These are phyloP conservation scores for Ilyonectria destructans DNA, from an alignment of 2,329 filamentous ascomycete genomes.

Conservation along the genomic window DNA sequence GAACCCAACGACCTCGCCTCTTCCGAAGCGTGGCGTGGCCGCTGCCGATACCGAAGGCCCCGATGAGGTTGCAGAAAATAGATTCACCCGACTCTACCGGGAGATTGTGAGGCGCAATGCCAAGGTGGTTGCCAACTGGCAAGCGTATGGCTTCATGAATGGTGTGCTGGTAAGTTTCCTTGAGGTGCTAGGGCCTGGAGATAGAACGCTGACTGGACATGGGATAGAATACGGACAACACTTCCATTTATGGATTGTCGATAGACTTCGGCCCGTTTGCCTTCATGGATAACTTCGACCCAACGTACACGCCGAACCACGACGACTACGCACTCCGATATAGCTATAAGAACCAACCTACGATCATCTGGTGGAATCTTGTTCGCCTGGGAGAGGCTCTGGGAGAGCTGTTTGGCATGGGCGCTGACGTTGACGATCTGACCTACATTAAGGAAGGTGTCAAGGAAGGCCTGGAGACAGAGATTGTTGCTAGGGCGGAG, in stretches of 20 bases:
- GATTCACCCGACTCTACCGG: constrained; percentile 89
- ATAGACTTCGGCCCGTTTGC: constrained; percentile 98
- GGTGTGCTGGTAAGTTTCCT: constrained; percentile 77
- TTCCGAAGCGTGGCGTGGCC: constrained; percentile 67
- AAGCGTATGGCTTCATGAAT: constrained; percentile 99
- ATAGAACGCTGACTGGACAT: constrained; percentile 39
- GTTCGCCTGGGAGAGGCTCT: constrained; percentile 91
- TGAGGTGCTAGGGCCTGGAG: background rate
- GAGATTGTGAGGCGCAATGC: constrained; percentile 91
- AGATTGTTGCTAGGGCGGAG: constrained; percentile 86
- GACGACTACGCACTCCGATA: constrained; percentile 92
- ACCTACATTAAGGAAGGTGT: constrained; percentile 83
- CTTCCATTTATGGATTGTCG: constrained; percentile 88
- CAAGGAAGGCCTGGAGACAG: constrained; percentile 71
- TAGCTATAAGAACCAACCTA: constrained; percentile 93
- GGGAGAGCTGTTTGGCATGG: constrained; percentile 89
- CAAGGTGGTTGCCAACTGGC: constrained; percentile 91
- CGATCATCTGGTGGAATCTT: constrained; percentile 98
- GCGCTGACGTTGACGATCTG: constrained; percentile 78
- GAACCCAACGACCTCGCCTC: constrained; percentile 60
- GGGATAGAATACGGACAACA: constrained; percentile 90
- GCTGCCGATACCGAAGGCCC: constrained; percentile 77
- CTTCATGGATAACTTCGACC: constrained; percentile 98
- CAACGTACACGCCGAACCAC: constrained; percentile 95
- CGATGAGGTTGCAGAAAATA: constrained; percentile 81